These are phyloP conservation scores for Carex parvula DNA, from an alignment of 176 grass and related monocot genomes.

Conservation along the genomic window DNA sequence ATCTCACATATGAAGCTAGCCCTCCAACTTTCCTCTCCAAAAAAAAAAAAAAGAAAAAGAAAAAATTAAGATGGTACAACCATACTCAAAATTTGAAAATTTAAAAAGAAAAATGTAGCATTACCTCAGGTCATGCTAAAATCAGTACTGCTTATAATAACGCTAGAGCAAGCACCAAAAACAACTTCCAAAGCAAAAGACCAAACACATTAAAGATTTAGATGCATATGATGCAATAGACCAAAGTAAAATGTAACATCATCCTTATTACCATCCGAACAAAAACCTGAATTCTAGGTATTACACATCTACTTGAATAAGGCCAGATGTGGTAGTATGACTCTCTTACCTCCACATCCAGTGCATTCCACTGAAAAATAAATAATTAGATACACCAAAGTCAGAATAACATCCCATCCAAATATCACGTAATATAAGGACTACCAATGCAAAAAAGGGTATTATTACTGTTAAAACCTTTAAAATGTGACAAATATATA, in stretches of 20 bases:
- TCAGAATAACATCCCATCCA: neutral
- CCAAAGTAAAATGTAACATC: neutral
- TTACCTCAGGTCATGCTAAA: neutral
- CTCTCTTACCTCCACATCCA: neutral
- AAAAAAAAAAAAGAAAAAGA: no score
- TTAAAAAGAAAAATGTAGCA: neutral
- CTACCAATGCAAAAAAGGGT: neutral
- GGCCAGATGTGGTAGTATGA: neutral
- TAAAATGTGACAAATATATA: neutral
- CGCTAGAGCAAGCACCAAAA: neutral
- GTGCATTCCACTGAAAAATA: neutral
- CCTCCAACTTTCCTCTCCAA: no score
- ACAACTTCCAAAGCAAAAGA: neutral
- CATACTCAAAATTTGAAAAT: neutral
- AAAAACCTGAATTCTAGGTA: neutral
- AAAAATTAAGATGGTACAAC: neutral
- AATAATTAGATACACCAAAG: slow-evolving; percentile 2
- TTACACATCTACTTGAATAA: neutral
- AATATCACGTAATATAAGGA: neutral
- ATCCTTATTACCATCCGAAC: neutral
- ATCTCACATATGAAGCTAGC: no score
- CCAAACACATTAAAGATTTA: neutral
- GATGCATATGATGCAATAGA: neutral
- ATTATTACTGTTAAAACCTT: neutral
- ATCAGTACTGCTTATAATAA: neutral